Percentiles rank a stretch among this genome's conserved stretches.
Evolutionary conservation across 495 filamentous ascomycete genomes (phyloP).

Genomic region (Neurospora terricola): DNA sequence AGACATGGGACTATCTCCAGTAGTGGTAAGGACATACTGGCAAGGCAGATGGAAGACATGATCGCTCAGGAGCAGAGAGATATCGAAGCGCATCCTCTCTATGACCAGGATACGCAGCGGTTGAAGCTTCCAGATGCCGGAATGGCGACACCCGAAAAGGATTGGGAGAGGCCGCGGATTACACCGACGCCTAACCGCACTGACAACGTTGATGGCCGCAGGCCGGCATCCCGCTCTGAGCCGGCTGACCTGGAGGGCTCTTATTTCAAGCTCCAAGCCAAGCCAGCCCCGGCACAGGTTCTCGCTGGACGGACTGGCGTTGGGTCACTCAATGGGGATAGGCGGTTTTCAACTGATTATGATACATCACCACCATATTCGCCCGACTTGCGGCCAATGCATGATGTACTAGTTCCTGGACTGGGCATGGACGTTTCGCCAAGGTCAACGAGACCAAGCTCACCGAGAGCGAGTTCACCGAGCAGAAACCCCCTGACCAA

Average conservation of each 20-base stretch:
- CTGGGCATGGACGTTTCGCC: slow-evolving; percentile 38
- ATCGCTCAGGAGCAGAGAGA: slow-evolving; percentile 42
- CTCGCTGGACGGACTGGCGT: slow-evolving; percentile 26
- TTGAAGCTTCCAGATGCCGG: slow-evolving; percentile 21
- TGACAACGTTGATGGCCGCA: slow-evolving; percentile 8
- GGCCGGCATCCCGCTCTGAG: slow-evolving; percentile 24
- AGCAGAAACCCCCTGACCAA: slow-evolving; percentile 33
- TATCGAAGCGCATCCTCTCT: slow-evolving; percentile 18
- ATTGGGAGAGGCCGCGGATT: slow-evolving; percentile 1
- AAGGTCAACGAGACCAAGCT: slow-evolving; percentile 24
- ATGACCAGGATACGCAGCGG: slow-evolving; percentile 17
- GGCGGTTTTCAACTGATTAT: slow-evolving; percentile 29
- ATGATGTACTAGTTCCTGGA: slow-evolving; percentile 24
- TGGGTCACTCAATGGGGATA: slow-evolving; percentile 10
- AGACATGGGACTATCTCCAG: slow-evolving; percentile 29
- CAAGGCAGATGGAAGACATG: slow-evolving; percentile 60
- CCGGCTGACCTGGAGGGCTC: slow-evolving; percentile 20
- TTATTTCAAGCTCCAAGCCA: slow-evolving; percentile 9
- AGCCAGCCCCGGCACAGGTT: slow-evolving; percentile 16
- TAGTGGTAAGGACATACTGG: slow-evolving; percentile 44
- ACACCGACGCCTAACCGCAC: slow-evolving; percentile 15
- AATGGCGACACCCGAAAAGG: slow-evolving; percentile 20
- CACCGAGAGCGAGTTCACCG: slow-evolving; percentile 19
- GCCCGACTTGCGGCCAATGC: slow-evolving; percentile 22
- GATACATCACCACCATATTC: slow-evolving; percentile 32